Base-by-base conservation (phyloP, 2,329 filamentous ascomycete genomes). In the Furcasterigmium furcatum region DNA sequence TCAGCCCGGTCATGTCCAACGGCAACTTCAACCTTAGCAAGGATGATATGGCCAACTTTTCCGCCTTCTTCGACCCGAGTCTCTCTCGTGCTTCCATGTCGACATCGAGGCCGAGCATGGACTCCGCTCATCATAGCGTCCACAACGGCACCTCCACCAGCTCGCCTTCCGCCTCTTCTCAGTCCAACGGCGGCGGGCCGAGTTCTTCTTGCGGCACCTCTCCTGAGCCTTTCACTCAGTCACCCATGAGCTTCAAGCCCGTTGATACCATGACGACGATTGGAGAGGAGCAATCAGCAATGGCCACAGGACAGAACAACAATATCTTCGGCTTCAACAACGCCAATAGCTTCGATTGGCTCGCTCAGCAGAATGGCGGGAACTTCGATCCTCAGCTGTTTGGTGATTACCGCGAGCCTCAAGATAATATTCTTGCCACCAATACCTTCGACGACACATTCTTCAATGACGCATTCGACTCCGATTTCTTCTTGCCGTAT, bases 331-430 rank as follows among this genome's bases (percentile, higher is more conserved):
- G 62, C 35, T 61, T 66, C 43, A 68, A 79, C 44, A 74, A 76
- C 51, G 65, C 73, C 47, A 75, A 71, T 54, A 79, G 80, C 54
- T 75, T 90, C 56, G 85, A 88, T 61, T 91, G 86, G 80, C 73
- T 94, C 41, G 79, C 84, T 32, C 84, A 86, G 56, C 88, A 95
- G 62, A 92, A 91, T 57, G 85, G 85, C 46, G 88, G 88, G 46
- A 83, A 87, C 52, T 96, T 97, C 58, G 91, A 97, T 51, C 92
- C 94, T 0, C 84, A 94, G 45, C 75, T 97, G 5, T 97, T 96
- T 63, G 88, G 87, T 44, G 88, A 91, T 56, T 97, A 96, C 67
- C 85, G 94, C 43, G 94, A 99, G 59, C 84, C 90, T 1, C 89
- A 95, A 58, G 87, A 90, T 46, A 92, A 85, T 45, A 77, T 95